Evolutionary conservation across 805 yeast species (phyloP).

Genomic region (Kodamaea restingae): DNA sequence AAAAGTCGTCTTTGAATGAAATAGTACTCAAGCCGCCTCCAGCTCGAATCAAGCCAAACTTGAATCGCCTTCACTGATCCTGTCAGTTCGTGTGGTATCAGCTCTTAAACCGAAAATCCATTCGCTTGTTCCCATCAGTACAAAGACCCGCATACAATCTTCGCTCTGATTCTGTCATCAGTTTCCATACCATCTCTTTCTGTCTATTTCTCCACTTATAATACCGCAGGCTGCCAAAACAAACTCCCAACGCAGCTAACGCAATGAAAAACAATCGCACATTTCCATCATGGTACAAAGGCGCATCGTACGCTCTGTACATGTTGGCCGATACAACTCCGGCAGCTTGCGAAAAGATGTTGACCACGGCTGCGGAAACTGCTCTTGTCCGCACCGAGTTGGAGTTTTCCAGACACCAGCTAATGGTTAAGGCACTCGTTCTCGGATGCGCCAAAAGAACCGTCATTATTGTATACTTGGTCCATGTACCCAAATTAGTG

Average conservation of each 20-base stretch:
- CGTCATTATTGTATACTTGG: constrained; percentile 37
- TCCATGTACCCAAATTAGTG: constrained; percentile 38
- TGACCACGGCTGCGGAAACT: constrained; percentile 60
- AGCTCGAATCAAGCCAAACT: no score
- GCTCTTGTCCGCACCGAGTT: constrained; percentile 62
- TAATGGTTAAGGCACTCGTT: constrained; percentile 52
- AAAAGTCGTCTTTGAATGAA: no score
- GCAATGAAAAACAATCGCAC: constrained; percentile 33
- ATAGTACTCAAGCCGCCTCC: no score
- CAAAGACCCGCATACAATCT: constrained; percentile 44
- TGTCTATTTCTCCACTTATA: constrained; percentile 40
- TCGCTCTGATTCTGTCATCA: constrained; percentile 47
- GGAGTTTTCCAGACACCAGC: constrained; percentile 61
- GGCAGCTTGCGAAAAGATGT: constrained; percentile 60
- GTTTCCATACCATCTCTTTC: constrained; percentile 49
- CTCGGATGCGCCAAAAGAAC: constrained; percentile 43
- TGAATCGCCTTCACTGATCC: no score
- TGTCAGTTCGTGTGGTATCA: not conserved
- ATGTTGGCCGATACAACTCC: constrained; percentile 52
- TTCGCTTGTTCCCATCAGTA: constrained; percentile 55
- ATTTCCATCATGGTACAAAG: constrained; percentile 59
- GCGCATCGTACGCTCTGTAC: constrained; percentile 54
- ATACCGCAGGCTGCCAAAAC: constrained; percentile 30
- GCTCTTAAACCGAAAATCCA: constrained; percentile 39
- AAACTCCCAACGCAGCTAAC: constrained; percentile 27